A percentile compares a stretch with the other conserved stretches of the same genome.
phyloP scores from a whole-genome alignment of 768 basidiomycete species.

The Kondoa malvinella region DNA sequence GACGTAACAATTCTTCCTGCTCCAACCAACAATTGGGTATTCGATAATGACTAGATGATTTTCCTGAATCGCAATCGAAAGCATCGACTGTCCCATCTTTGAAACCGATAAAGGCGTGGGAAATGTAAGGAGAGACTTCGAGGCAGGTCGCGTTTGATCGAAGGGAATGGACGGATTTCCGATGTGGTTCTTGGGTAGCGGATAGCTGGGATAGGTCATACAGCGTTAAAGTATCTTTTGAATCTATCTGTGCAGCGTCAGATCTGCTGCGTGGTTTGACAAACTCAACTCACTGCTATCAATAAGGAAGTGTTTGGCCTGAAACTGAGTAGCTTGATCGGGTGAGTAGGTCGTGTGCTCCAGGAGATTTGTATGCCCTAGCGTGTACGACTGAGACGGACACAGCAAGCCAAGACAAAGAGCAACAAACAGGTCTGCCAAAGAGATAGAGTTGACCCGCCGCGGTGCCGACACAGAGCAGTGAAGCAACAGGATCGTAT shows the following conservation, averaged over 20 bases:
- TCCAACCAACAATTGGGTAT: constrained; percentile 61
- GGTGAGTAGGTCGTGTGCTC: constrained; percentile 35
- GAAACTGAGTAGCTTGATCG: constrained; percentile 49
- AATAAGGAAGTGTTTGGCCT: constrained; percentile 42
- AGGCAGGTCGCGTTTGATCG: constrained; percentile 38
- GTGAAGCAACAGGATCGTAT: constrained; percentile 33
- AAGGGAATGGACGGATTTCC: background rate
- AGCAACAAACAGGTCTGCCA: constrained; percentile 35
- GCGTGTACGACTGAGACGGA: background rate
- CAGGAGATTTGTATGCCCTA: constrained; percentile 39
- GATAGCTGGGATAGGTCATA: constrained; percentile 21
- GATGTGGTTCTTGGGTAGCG: background rate
- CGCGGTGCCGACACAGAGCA: constrained; percentile 42
- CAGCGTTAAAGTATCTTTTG: constrained; percentile 28
- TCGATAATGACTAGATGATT: constrained; percentile 45
- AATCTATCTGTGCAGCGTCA: constrained; percentile 21
- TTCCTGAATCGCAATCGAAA: constrained; percentile 55
- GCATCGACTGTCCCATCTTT: constrained; percentile 49
- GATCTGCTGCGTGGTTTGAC: too few relatives aligned
- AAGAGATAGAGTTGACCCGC: constrained; percentile 49
- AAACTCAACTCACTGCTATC: constrained; percentile 50
- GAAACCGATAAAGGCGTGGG: constrained; percentile 49
- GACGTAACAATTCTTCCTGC: constrained; percentile 46
- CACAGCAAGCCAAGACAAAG: background rate
- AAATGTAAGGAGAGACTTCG: constrained; percentile 50